Evolutionary conservation across 2,329 filamentous ascomycete genomes (phyloP), one percentile per base, ranked within the genome.

Genomic region (Neurospora crassa): DNA sequence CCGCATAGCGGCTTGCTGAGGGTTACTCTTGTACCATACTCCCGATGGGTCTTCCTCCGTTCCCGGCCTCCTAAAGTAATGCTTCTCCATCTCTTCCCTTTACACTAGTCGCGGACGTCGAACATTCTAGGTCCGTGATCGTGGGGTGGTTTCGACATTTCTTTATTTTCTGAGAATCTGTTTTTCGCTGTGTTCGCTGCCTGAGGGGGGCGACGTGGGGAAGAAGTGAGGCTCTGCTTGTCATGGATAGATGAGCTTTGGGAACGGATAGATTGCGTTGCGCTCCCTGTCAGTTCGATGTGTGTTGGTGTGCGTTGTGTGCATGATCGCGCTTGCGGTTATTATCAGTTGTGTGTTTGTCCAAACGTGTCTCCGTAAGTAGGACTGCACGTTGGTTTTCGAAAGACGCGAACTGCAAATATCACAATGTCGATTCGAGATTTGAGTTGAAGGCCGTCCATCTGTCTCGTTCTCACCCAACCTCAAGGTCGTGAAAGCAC

Each of bases 1-100:
- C 83, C 84, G 82, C 83, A 70, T 78, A 76, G 83, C 82, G 83
- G 83, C 83, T 84, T 83, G 83, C 84, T 85, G 83, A 84, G 83
- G 82, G 83, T 81, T 83, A 82, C 71, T 72, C 74, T 76, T 73
- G 76, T 63, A 63, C 53, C 29, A 34, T 63, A 63, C 77, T 78
- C 78, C 78, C 81, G 77, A 81, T 85, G 82, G 82, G 81, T 84
- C 79, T 83, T 80, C 83, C 82, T 84, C 83, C 84, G 84, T 85
- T 85, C 84, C 84, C 84, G 82, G 84, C 84, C 84, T 78, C 83
- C 84, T 76, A 84, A 74, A 85, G 75, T 72, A 80, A 82, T 76
- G 78, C 63, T 72, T 81, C 80, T 82, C 76, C 78, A 79, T 81
- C 82, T 82, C 71, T 74, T 75, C 75, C 75, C 72, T 83, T 82